Conservation (phyloP, 305 asterid genomes). For the Solanum hybrid region DNA sequence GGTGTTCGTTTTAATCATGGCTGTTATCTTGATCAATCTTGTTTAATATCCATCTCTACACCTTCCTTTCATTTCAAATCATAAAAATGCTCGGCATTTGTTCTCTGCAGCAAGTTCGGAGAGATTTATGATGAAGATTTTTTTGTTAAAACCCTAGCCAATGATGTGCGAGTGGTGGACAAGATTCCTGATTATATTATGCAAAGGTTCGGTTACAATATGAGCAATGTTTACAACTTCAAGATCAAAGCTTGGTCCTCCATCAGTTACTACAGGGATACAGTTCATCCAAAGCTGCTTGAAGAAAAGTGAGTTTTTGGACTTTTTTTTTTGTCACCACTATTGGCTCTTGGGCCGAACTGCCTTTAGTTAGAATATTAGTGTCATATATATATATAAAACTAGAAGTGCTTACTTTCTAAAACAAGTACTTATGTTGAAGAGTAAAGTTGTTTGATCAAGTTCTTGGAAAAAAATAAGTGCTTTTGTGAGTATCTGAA, state of each 20-base stretch:
- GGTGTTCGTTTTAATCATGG: background rate
- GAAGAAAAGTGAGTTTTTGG: constrained; percentile 71
- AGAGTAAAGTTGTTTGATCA: background rate
- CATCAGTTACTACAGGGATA: constrained; percentile 56
- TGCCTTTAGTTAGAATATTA: background rate
- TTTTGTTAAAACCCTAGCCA: constrained; percentile 26
- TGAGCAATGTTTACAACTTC: constrained; percentile 87
- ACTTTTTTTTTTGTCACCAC: background rate
- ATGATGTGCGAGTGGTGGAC: constrained; percentile 73
- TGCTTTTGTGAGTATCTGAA: background rate
- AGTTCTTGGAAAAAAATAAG: background rate
- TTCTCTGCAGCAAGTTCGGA: constrained; percentile 75
- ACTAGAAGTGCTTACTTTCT: background rate
- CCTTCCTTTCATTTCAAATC: constrained; percentile 1
- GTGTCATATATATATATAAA: background rate
- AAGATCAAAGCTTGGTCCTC: constrained; percentile 89
- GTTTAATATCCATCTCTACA: background rate
- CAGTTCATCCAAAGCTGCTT: constrained; percentile 77
- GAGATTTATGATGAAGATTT: constrained; percentile 57
- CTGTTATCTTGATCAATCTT: background rate
- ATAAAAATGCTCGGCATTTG: constrained; percentile 17
- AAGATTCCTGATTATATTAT: constrained; percentile 64
- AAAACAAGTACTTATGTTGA: background rate
- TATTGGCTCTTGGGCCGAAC: background rate
- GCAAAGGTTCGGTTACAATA: constrained; percentile 47